Conservation (phyloP, 163 green algal species). For the Prototheca stagnorum region DNA sequence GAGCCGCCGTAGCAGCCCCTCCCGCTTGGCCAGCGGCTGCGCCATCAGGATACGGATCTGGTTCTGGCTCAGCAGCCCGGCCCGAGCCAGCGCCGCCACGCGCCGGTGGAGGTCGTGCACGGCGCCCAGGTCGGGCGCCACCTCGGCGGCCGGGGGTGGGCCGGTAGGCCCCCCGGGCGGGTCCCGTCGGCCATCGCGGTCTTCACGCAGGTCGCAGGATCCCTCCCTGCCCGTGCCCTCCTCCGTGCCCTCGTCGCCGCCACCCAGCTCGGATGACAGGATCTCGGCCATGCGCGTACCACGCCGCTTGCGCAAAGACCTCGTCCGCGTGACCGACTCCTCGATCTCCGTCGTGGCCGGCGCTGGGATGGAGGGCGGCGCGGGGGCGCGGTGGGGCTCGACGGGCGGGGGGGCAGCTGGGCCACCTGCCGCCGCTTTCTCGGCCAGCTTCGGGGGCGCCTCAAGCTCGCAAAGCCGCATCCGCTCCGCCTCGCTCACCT, state of each 20-base stretch:
- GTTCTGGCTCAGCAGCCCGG: too few relatives aligned
- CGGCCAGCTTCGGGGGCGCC: not conserved
- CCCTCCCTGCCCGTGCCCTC: too few relatives aligned
- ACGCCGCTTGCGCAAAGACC: not conserved
- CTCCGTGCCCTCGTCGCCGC: not conserved
- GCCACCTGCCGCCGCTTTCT: not conserved
- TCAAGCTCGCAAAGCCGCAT: not conserved
- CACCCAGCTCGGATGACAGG: slow-evolving; percentile 1
- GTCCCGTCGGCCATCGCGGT: too few relatives aligned
- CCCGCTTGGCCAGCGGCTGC: too few relatives aligned
- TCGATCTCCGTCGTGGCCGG: not conserved
- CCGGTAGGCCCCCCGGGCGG: not conserved
- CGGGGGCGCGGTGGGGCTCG: not conserved
- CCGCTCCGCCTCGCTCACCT: not conserved
- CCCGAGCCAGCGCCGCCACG: not conserved
- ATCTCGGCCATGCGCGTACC: not conserved
- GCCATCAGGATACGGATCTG: too few relatives aligned
- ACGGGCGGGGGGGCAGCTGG: not conserved
- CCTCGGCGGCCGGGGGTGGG: not conserved
- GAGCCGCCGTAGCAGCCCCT: too few relatives aligned
- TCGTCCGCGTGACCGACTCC: not conserved
- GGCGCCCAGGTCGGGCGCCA: not conserved
- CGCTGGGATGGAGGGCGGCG: too few relatives aligned
- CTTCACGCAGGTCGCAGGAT: too few relatives aligned
- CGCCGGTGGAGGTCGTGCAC: not conserved